Percentiles rank a stretch among this genome's conserved stretches.
Evolutionary conservation across 257 asterid genomes (phyloP).

Genomic region (Lithospermum erythrorhizon): DNA sequence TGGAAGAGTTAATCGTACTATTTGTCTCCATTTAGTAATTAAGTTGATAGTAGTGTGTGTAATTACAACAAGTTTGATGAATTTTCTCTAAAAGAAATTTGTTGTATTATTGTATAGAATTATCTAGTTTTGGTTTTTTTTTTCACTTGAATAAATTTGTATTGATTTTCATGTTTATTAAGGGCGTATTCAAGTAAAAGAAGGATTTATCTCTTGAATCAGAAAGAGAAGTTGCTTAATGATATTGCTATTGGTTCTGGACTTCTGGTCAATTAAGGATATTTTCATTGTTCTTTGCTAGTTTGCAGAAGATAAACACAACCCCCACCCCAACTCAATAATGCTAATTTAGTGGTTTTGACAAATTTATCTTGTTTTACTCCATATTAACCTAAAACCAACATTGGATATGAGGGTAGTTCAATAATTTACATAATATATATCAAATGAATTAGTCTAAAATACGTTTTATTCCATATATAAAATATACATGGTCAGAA

Average conservation of each 20-base stretch:
- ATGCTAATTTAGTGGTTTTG: no score
- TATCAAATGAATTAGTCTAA: no score
- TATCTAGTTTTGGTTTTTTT: neutral
- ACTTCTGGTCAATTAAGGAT: slow-evolving; percentile 19
- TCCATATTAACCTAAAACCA: no score
- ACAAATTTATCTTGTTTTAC: no score
- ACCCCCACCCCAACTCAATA: no score
- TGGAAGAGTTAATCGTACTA: no score
- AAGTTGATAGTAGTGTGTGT: no score
- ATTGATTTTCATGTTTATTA: slow-evolving; percentile 8
- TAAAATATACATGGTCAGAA: slow-evolving; percentile 2
- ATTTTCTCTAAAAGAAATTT: neutral
- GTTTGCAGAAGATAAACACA: neutral
- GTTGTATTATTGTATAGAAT: neutral
- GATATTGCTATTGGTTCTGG: slow-evolving; percentile 6
- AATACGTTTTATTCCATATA: neutral
- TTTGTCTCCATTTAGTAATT: no score
- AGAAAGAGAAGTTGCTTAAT: slow-evolving; percentile 8
- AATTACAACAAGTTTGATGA: neutral
- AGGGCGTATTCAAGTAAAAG: slow-evolving; percentile 11
- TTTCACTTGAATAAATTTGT: neutral
- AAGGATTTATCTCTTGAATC: slow-evolving; percentile 9
- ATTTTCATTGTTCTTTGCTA: neutral
- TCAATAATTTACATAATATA: no score
- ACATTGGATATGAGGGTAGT: no score